Evolutionary conservation across 2,329 filamentous ascomycete genomes (phyloP).

Genomic region (Hirsutella thompsonii): DNA sequence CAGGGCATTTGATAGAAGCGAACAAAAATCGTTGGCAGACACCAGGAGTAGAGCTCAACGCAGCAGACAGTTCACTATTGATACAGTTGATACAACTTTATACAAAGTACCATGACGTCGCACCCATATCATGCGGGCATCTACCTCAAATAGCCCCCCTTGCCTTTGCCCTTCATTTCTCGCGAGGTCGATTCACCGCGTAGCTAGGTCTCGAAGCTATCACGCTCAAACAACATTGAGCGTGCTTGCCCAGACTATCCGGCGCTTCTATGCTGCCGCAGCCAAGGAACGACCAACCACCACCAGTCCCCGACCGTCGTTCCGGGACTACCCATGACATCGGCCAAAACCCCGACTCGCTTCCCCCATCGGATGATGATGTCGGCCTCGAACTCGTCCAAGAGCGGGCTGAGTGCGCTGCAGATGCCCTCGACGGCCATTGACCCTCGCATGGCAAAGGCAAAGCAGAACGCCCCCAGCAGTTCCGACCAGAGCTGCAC

Average conservation of each 20-base stretch:
- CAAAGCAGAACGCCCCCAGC: conserved; percentile 47
- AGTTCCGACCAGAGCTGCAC: conserved; percentile 50
- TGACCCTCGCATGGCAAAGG: conserved; percentile 49
- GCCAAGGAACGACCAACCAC: conserved; percentile 42
- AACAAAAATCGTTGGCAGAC: no score
- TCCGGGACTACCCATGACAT: conserved; percentile 24
- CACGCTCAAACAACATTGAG: not conserved
- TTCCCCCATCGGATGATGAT: conserved; percentile 47
- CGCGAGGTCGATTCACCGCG: no score
- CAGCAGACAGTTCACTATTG: no score
- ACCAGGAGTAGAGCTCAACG: no score
- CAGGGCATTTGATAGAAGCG: no score
- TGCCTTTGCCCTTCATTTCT: no score
- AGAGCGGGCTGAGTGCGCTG: conserved; percentile 39
- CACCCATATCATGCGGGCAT: no score
- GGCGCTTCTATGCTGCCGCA: not conserved
- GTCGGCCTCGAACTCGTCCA: conserved; percentile 51
- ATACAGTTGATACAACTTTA: no score
- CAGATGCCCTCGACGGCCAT: conserved; percentile 39
- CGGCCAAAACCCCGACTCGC: conserved; percentile 35
- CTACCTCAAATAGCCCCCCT: no score
- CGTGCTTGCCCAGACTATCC: not conserved
- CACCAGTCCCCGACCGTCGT: conserved; percentile 50
- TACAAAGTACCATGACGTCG: no score
- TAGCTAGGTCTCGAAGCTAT: no score